Percentiles rank a stretch among this genome's conserved stretches.
phyloP scores from a whole-genome alignment of 768 basidiomycete species.

The Sporobolomyces roseus region DNA sequence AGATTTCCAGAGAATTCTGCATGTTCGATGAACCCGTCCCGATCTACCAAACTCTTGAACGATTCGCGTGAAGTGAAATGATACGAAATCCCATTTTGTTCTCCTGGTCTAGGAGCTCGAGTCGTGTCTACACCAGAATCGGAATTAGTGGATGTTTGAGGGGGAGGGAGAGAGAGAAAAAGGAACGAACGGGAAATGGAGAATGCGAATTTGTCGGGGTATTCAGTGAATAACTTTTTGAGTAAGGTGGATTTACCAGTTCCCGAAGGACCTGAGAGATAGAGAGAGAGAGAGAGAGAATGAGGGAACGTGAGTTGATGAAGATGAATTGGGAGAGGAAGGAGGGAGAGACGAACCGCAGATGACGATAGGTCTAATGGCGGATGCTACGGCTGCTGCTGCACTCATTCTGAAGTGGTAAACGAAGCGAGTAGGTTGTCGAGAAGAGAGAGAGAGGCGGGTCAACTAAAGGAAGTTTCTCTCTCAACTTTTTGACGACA shows the following conservation, averaged over 20 bases:
- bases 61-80: slow-evolving; percentile 70
- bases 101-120: slow-evolving; percentile 73
- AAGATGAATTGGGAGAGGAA: too few relatives aligned
- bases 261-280: slow-evolving; percentile 61
- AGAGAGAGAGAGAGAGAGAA: too few relatives aligned
- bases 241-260: slow-evolving; percentile 92
- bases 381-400: slow-evolving; percentile 10
- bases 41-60: slow-evolving; percentile 66
- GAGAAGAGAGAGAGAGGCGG: background rate
- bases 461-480: too few relatives aligned
- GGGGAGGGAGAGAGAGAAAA: background rate
- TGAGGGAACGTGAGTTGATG: too few relatives aligned
- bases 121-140: slow-evolving; percentile 69
- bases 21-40: slow-evolving; percentile 83
- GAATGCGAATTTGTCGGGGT: slow-evolving; percentile 83
- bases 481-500: too few relatives aligned
- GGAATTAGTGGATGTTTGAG: background rate
- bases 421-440: background rate
- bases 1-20: slow-evolving; percentile 88
- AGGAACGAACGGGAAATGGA: slow-evolving; percentile 74
- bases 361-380: slow-evolving; percentile 64
- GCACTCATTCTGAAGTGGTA: background rate
- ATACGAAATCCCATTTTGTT: slow-evolving; percentile 76
- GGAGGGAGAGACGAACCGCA: slow-evolving; percentile 59
- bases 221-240: slow-evolving; percentile 69